Evolutionary conservation across 2,329 filamentous ascomycete species (phyloP), one percentile per base, ranked within the genome.

Genomic region (Penicillium hordei): DNA sequence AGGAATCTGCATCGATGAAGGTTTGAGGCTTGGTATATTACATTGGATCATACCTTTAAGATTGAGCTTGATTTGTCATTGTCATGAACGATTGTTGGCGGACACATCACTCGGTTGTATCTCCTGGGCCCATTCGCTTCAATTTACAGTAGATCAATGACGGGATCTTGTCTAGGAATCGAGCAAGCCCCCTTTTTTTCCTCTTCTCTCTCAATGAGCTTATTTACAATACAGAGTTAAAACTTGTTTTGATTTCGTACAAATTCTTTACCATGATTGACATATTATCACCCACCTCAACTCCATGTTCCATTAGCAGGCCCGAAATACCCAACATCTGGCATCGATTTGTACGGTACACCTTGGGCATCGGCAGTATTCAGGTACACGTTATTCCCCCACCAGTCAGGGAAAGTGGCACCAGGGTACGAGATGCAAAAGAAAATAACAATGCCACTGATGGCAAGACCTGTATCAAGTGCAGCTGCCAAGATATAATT

Each of bases 401-500:
- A 73, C 72, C 72, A 74, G 36, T 69, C 57, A 10, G 70, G 67
- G 33, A 72, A 69, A 6, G 60, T 59, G 1, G 64, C 72, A 5
- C 70, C 68, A 8, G 72, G 70, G 38, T 73, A 72, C 0, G 68
- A 69, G 42, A 74, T 66, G 27, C 65, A 70, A 43, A 74, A 73
- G 60, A 74, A 74, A 40, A 74, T 73, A n/a, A 73, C 62, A 36
- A 74, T 72, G 1, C 70, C 70, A 36, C 65, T 70, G 2, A 74
- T 58, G 1, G 70, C 70, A 7, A 74, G 63, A 3, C 72, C 71
- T 0, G 70, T 70, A 54, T 78, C 76, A 7, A 78, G 69, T 1
- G 75, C 75, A 3, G 74, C 72, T 4, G 75, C 73, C 5, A 78
- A 65, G n/a, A 78, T 68, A 59, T 77, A 77, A 60, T 78, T 78